These are phyloP conservation scores for Trichophyton schoenleinii DNA, from an alignment of 2,329 filamentous ascomycete genomes.

Conservation along the genomic window DNA sequence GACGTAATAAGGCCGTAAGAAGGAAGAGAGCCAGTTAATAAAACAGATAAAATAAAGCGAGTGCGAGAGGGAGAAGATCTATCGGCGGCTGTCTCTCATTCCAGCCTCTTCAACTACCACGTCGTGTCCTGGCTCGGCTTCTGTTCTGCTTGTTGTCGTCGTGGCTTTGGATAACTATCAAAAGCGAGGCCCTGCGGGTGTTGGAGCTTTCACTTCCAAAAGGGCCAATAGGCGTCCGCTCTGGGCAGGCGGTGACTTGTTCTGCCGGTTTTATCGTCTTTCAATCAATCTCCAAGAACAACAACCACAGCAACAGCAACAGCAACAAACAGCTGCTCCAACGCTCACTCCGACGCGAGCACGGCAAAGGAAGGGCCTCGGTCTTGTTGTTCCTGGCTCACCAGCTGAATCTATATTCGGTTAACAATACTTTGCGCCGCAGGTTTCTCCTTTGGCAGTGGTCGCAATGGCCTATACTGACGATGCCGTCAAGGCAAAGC, in stretches of 20 bases:
- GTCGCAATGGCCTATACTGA: conserved; percentile 79
- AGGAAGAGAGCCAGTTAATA: background rate
- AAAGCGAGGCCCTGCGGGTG: background rate
- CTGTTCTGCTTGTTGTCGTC: background rate
- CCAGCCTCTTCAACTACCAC: background rate
- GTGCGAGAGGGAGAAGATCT: background rate
- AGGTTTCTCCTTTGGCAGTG: too few species aligned
- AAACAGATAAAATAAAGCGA: background rate
- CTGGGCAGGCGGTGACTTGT: background rate
- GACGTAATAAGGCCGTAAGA: conserved; percentile 2
- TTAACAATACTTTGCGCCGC: too few species aligned
- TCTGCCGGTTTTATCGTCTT: background rate
- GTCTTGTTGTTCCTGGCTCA: too few species aligned
- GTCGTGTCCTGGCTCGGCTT: background rate
- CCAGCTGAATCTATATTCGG: too few species aligned
- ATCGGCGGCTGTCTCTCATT: background rate
- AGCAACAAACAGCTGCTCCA: too few species aligned
- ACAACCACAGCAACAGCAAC: background rate
- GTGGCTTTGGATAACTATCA: background rate
- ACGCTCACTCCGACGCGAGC: too few species aligned
- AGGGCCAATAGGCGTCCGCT: conserved; percentile 1
- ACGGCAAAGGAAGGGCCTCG: too few species aligned
- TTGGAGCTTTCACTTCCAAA: background rate
- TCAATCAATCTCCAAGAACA: background rate
- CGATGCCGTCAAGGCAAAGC: conserved; percentile 86